Conservation (phyloP, 495 filamentous ascomycete species). For the Penicillium lagena region DNA sequence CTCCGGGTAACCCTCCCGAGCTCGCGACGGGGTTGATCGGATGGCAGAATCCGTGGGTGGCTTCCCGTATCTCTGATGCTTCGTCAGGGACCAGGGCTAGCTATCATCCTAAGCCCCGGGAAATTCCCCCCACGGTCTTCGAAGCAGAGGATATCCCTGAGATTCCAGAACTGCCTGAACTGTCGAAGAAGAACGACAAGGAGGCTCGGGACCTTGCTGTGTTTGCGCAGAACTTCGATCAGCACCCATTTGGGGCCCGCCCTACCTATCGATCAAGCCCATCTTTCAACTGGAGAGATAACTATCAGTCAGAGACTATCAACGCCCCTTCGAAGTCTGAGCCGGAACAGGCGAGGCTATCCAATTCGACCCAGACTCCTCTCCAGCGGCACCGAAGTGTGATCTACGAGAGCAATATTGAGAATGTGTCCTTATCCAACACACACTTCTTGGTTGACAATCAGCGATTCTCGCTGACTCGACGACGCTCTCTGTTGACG, state of each 20-base stretch:
- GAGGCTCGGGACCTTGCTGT: too few species aligned
- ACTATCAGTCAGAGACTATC: conserved; percentile 19
- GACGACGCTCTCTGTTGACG: conserved; percentile 42
- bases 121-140: conserved; percentile 13
- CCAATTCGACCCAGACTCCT: conserved; percentile 26
- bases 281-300: conserved; percentile 12
- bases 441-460: conserved; percentile 32
- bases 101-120: conserved; percentile 3
- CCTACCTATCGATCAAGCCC: not conserved
- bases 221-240: too few species aligned
- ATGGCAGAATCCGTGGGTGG: conserved; percentile 26
- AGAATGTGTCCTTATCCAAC: conserved; percentile 29
- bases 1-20: conserved; percentile 4
- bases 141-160: conserved; percentile 3
- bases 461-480: conserved; percentile 36
- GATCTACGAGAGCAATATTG: conserved; percentile 17
- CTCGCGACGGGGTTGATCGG: conserved; percentile 16
- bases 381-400: conserved; percentile 18
- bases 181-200: too few species aligned
- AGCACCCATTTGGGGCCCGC: too few species aligned
- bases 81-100: conserved; percentile 4
- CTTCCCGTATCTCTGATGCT: conserved; percentile 5
- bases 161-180: too few species aligned
- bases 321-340: conserved; percentile 9
- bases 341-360: conserved; percentile 17